phyloP scores from a whole-genome alignment of 2,329 filamentous ascomycete genomes.

The Neonectria punicea region DNA sequence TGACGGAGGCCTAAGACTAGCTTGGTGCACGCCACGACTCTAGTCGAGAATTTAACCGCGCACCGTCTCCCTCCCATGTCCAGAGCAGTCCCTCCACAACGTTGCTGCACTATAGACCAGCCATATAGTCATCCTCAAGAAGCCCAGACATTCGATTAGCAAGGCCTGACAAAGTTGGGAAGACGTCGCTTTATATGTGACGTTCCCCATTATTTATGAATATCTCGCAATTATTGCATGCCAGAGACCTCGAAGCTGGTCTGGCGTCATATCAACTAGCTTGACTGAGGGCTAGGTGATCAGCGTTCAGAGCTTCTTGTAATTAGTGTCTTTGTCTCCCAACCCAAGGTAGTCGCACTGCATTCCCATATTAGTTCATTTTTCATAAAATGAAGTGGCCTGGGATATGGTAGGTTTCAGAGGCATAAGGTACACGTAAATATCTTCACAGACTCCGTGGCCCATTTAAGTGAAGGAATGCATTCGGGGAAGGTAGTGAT shows the following conservation, averaged over 20 bases:
- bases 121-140: conserved; percentile 14
- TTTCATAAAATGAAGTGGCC: conserved; percentile 27
- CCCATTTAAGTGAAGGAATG: conserved; percentile 4
- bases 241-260: conserved; percentile 20
- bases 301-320: conserved; percentile 12
- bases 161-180: conserved; percentile 25
- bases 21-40: conserved; percentile 17
- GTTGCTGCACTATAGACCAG: conserved; percentile 16
- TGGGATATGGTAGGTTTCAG: conserved; percentile 12
- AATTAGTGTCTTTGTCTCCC: background rate
- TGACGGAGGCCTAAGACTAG: conserved; percentile 25
- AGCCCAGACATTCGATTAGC: conserved; percentile 17
- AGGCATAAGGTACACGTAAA: conserved; percentile 6
- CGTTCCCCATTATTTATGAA: conserved; percentile 20
- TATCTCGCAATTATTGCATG: conserved; percentile 22
- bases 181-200: conserved; percentile 22
- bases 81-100: conserved; percentile 19
- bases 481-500: background rate
- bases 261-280: conserved; percentile 12
- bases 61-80: background rate
- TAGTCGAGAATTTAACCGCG: background rate
- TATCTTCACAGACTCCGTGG: conserved; percentile 3
- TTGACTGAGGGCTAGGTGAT: conserved; percentile 1
- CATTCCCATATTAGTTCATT: conserved; percentile 23
- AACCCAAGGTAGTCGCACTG: conserved; percentile 7